Evolutionary conservation across 371 early-diverging fungal species (phyloP).

Genomic region (Mortierella sp.): DNA sequence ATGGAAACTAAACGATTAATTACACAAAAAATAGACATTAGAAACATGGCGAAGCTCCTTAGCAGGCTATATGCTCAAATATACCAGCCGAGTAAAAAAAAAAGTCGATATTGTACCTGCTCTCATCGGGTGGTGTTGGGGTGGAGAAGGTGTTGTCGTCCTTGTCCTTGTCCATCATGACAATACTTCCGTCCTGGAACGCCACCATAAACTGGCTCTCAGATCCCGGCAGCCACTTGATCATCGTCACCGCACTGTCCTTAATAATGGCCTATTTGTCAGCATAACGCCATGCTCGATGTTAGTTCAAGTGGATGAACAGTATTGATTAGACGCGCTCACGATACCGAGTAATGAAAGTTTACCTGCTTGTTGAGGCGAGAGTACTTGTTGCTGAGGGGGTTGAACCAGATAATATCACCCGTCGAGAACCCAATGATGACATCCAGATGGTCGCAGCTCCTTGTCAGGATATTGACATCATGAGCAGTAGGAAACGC

Average conservation of each 20-base stretch:
- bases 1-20: conserved; percentile 60
- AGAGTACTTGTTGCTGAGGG: conserved; percentile 81
- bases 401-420: conserved; percentile 89
- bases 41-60: background rate
- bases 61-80: too few relatives aligned
- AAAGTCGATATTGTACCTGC: background rate
- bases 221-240: conserved; percentile 94
- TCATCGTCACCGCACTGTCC: conserved; percentile 75
- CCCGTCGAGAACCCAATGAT: conserved; percentile 90
- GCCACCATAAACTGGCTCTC: conserved; percentile 88
- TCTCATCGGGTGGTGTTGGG: background rate
- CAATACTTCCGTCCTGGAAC: conserved; percentile 79
- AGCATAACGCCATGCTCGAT: background rate
- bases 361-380: conserved; percentile 81
- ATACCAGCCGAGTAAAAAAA: too few relatives aligned
- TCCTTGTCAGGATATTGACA: conserved; percentile 80
- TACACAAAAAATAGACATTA: background rate
- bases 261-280: conserved; percentile 80
- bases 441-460: conserved; percentile 78
- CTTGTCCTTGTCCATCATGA: conserved; percentile 89
- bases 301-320: background rate
- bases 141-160: conserved; percentile 74
- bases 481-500: conserved; percentile 90
- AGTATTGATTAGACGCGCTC: too few relatives aligned
- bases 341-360: too few relatives aligned